Evolutionary conservation across 208 protist species (phyloP).

Genomic region (Leishmania mexicana): DNA sequence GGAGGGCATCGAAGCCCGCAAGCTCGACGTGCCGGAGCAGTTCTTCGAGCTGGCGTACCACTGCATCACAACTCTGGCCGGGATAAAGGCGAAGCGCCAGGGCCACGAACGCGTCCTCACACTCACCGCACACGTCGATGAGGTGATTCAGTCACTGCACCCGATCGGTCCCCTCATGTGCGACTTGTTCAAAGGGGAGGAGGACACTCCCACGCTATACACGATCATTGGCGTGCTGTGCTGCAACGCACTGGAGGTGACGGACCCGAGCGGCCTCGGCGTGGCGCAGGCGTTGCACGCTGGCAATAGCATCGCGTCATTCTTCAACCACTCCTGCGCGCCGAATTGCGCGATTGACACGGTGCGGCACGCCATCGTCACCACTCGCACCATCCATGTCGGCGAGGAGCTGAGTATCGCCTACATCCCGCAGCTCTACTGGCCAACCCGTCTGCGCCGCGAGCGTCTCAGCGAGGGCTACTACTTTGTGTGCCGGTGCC

Average conservation of each 20-base stretch:
- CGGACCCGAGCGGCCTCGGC: slow-evolving; percentile 59
- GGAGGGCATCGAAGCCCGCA: slow-evolving; percentile 28
- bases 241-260: slow-evolving; percentile 82
- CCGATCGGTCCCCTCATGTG: slow-evolving; percentile 58
- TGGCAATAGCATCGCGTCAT: slow-evolving; percentile 47
- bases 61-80: slow-evolving; percentile 74
- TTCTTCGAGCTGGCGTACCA: slow-evolving; percentile 75
- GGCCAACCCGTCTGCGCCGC: slow-evolving; percentile 66
- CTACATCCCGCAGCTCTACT: slow-evolving; percentile 90
- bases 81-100: slow-evolving; percentile 27
- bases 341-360: slow-evolving; percentile 82
- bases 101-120: slow-evolving; percentile 51
- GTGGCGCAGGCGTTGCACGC: slow-evolving; percentile 81
- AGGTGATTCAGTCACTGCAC: slow-evolving; percentile 60
- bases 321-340: slow-evolving; percentile 86
- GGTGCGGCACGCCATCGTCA: slow-evolving; percentile 49
- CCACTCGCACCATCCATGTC: slow-evolving; percentile 48
- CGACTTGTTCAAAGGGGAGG: slow-evolving; percentile 22
- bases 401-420: slow-evolving; percentile 84
- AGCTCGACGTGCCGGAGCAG: slow-evolving; percentile 53
- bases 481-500: slow-evolving; percentile 83
- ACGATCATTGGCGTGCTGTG: slow-evolving; percentile 69
- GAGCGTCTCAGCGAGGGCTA: slow-evolving; percentile 57
- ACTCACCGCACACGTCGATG: slow-evolving; percentile 59
- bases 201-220: slow-evolving; percentile 28